Conservation (phyloP, 495 filamentous ascomycete genomes). For the Hypoxylon lienhwacheense region DNA sequence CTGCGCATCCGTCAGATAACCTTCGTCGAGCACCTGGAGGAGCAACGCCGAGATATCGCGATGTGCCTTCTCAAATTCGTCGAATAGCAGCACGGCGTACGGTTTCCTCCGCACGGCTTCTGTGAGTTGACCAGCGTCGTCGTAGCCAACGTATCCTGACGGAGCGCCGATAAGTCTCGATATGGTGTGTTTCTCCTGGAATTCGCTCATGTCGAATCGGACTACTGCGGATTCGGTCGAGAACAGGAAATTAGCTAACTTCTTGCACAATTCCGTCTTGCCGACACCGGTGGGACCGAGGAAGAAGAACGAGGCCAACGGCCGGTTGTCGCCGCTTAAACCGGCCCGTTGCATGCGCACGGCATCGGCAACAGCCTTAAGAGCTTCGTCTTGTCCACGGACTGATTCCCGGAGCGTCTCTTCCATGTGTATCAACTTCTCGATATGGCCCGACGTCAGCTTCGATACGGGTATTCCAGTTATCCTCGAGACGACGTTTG, state of each 20-base stretch:
- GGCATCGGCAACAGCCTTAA: conserved; percentile 87
- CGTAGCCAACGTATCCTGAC: conserved; percentile 94
- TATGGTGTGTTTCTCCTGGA: conserved; percentile 96
- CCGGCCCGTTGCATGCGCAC: conserved; percentile 94
- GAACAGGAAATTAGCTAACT: conserved; percentile 89
- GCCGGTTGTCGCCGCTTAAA: conserved; percentile 85
- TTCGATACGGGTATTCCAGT: conserved; percentile 93
- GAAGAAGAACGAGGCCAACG: conserved; percentile 95
- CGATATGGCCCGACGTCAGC: conserved; percentile 86
- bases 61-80: conserved; percentile 98
- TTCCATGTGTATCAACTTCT: conserved; percentile 94
- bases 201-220: conserved; percentile 97
- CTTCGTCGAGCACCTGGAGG: conserved; percentile 94
- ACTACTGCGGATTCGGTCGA: conserved; percentile 87
- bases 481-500: conserved; percentile 81
- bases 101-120: conserved; percentile 95
- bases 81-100: conserved; percentile 91
- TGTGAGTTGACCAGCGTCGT: conserved; percentile 94
- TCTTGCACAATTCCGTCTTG: conserved; percentile 97
- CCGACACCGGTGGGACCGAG: conserved; percentile 94
- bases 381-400: conserved; percentile 90
- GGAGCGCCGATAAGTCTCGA: conserved; percentile 90
- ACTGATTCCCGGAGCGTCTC: conserved; percentile 82
- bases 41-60: conserved; percentile 93
- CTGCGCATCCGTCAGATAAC: conserved; percentile 92